Evolutionary conservation across 257 asterid species (phyloP), one percentile per base, ranked within the genome.

Genomic region (Fraxinus anomala): DNA sequence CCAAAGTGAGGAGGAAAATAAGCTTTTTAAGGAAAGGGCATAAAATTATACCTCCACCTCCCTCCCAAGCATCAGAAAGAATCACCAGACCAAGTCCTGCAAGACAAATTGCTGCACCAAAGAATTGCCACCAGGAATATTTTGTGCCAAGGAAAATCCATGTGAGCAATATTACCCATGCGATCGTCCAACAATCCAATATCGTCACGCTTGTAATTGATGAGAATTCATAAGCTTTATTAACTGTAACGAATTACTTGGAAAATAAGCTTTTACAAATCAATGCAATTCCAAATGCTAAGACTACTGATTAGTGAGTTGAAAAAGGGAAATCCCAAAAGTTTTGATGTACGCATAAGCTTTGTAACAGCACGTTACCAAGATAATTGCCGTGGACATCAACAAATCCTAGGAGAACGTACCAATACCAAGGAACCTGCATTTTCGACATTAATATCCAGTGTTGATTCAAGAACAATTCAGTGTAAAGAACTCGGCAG

Each of bases 391-490:
- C 97, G 54, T 89, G 96, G 77, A 88, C 92, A 82, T 92, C 97
- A 63, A 87, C 89, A 66, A 89, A 75, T 14, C 89, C 88, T 56
- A 92, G 81, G 77, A 86, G 82, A 65, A 79, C 86, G 83, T 92
- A 92, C 94, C 94, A 92, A 79, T 91, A 92, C 96, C 91, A 87
- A 42, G 92, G 85, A 61, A 92, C 93, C 95, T 92, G 93, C 85
- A 86, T 67, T 33, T 80, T 73, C 24, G 33, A 13, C 14, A 40
- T 33, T 2, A 59, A 16, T 51, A 51, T 51, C 23, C 7, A 17
- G 3, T 54, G n/a, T 19, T 54, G 21, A 54, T 8, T 54, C 65
- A 16, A 17, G 65, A 21, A 6, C 19, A 54, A 19, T 19, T 54
- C 24, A 8, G 2, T 12, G 21, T 4, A 51, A 51, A 16, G 24